These are phyloP conservation scores for Clarireedia sp. DNA, from an alignment of 2,329 filamentous ascomycete genomes.

Conservation along the genomic window DNA sequence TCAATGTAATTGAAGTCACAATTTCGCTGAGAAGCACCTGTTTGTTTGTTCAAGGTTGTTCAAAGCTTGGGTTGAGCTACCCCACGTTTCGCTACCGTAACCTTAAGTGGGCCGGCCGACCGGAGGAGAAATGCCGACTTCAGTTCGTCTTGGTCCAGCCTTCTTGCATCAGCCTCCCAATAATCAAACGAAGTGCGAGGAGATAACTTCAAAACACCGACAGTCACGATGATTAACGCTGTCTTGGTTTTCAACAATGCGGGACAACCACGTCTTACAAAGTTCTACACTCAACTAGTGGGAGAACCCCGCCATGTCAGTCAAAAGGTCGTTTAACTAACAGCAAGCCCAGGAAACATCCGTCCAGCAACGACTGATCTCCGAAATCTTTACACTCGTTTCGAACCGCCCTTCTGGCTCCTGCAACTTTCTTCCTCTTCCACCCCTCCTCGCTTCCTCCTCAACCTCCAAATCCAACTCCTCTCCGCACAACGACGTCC, in stretches of 20 bases:
- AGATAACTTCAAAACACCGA: not conserved
- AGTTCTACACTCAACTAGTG: conserved; percentile 97
- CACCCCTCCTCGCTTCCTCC: conserved; percentile 55
- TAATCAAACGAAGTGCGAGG: no score
- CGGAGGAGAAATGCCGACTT: not conserved
- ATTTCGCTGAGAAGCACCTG: no score
- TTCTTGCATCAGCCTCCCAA: conserved; percentile 2
- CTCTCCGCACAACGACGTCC: conserved; percentile 72
- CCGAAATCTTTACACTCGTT: conserved; percentile 94
- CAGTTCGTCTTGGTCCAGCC: not conserved
- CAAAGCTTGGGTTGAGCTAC: conserved; percentile 8
- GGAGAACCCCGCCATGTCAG: conserved; percentile 17
- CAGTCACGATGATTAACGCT: conserved; percentile 80
- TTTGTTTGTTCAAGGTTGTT: not conserved
- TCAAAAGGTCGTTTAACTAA: conserved; percentile 9
- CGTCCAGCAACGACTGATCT: conserved; percentile 93
- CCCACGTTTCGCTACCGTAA: conserved; percentile 16
- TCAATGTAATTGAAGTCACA: no score
- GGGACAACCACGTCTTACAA: conserved; percentile 90
- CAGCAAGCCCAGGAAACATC: conserved; percentile 67
- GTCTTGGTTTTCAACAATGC: conserved; percentile 98
- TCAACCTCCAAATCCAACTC: conserved; percentile 60
- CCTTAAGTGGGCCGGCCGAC: not conserved
- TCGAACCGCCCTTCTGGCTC: conserved; percentile 84
- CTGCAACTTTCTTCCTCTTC: conserved; percentile 90